Evolutionary conservation across 2,329 filamentous ascomycete genomes (phyloP), one percentile per base, ranked within the genome.

Genomic region (Claviceps digitariae): DNA sequence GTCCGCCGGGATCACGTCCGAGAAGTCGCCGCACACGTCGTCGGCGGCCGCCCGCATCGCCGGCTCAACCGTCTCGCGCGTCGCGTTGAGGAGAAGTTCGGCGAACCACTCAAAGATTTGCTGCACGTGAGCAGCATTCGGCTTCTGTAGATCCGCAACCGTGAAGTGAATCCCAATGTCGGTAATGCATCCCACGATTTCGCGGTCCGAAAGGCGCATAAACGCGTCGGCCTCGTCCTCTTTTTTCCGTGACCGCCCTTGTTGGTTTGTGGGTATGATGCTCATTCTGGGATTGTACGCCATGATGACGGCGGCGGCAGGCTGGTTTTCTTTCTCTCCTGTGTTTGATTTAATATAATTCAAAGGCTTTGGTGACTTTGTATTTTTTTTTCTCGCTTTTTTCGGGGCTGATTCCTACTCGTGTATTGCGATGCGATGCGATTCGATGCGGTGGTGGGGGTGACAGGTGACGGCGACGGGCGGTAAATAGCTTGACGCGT

Each of bases 51-150:
- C 90, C 64, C 84, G 84, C 90, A 98, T 95, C 8, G 90, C 90
- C 10, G 93, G 93, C 65, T 95, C 90, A 57, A 98, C 86, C 6
- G 90, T 89, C 60, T 95, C 90, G 61, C 90, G 86, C 38, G 90
- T 96, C 52, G 87, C 85, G 71, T 95, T 96, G 74, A 96, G 88
- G 29, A 97, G 79, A 20, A 96, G 76, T 65, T 96, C 90, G 55
- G 90, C 90, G 61, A 98, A 93, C 86, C 90, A 95, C 76, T 98
- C 93, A 66, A 97, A 95, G 51, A 98, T 90, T 75, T 93, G 90
- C 70, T 98, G 93, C 52, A 97, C 90, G 64, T 95, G 90, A 56
- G 91, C 81, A 3, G 93, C 86, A 62, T 95, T 95, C 5, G 93
- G 93, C 66, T 96, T 97, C 62, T 91, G 83, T 43, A 98, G 78